Conservation (phyloP, 164 flowering plant genomes). For the Stephania japonica region DNA sequence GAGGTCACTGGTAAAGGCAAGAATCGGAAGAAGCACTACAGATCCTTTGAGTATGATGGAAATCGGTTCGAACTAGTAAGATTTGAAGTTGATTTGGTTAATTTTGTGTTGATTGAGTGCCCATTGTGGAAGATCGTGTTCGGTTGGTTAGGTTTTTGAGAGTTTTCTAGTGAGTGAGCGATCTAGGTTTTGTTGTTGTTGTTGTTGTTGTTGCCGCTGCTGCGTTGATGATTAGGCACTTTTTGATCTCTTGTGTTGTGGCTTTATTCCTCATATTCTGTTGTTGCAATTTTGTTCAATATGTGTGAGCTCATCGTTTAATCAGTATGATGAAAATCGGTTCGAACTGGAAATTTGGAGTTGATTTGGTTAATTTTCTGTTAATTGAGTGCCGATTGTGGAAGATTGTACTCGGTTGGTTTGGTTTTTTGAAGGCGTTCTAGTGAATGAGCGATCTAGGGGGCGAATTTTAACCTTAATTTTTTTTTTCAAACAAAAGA, state of each 20-base stretch:
- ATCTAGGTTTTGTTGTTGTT: not conserved
- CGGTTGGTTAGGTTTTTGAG: not conserved
- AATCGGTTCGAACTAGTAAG: constrained; percentile 57
- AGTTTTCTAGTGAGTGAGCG: not conserved
- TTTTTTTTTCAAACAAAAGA: too few species aligned
- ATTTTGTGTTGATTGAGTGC: constrained; percentile 1
- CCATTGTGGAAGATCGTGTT: not conserved
- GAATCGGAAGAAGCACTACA: constrained; percentile 38
- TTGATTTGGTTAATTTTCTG: not conserved
- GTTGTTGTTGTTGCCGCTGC: too few species aligned
- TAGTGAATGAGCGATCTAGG: not conserved
- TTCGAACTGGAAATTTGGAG: constrained; percentile 44
- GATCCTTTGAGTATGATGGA: constrained; percentile 63
- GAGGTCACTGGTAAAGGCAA: constrained; percentile 60
- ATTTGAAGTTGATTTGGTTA: not conserved
- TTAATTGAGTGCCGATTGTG: not conserved
- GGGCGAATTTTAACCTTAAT: too few species aligned
- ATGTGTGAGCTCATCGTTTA: too few species aligned
- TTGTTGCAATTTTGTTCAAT: too few species aligned
- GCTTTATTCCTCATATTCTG: too few species aligned
- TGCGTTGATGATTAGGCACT: too few species aligned
- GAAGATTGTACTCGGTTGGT: not conserved
- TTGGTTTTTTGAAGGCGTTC: not conserved
- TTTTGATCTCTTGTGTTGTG: too few species aligned
- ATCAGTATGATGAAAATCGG: constrained; percentile 30